Conservation (phyloP, 495 filamentous ascomycete genomes). For the Beverwykella pulmonaria region DNA sequence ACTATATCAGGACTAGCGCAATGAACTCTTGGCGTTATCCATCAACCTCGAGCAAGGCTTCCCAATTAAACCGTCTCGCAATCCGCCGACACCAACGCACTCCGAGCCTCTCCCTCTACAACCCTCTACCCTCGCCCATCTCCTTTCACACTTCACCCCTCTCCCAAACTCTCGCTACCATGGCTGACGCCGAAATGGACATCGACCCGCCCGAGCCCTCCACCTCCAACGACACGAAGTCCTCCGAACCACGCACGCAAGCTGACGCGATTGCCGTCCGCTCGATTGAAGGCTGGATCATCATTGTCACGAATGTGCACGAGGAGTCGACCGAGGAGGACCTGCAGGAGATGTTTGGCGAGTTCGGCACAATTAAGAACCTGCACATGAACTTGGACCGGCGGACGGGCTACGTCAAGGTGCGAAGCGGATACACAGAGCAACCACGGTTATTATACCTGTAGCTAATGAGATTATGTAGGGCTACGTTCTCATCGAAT, state of each 20-base stretch:
- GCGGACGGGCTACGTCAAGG: slow-evolving; percentile 97
- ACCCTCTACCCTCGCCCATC: not conserved
- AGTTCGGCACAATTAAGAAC: slow-evolving; percentile 98
- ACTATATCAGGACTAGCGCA: not conserved
- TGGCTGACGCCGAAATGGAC: slow-evolving; percentile 70
- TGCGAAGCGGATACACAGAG: slow-evolving; percentile 2
- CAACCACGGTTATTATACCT: too few relatives aligned
- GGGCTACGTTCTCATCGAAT: slow-evolving; percentile 95
- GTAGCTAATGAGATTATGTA: slow-evolving; percentile 44
- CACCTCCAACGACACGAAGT: slow-evolving; percentile 6
- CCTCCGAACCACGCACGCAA: slow-evolving; percentile 66
- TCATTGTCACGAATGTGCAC: slow-evolving; percentile 95
- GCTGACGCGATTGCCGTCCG: slow-evolving; percentile 87
- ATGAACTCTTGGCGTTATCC: not conserved
- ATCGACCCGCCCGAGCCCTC: slow-evolving; percentile 57
- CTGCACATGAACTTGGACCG: slow-evolving; percentile 92
- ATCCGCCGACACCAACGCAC: too few relatives aligned
- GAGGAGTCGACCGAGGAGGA: slow-evolving; percentile 98
- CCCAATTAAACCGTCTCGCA: too few relatives aligned
- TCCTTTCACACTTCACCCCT: not conserved
- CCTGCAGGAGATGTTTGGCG: slow-evolving; percentile 88
- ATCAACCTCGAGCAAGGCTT: not conserved
- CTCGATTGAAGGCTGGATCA: slow-evolving; percentile 98
- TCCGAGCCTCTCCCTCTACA: not conserved
- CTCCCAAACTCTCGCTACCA: not conserved